Evolutionary conservation across 1,139 yeast species (phyloP), one percentile per base, ranked within the genome.

Genomic region (Saccharomyces hybrid): DNA sequence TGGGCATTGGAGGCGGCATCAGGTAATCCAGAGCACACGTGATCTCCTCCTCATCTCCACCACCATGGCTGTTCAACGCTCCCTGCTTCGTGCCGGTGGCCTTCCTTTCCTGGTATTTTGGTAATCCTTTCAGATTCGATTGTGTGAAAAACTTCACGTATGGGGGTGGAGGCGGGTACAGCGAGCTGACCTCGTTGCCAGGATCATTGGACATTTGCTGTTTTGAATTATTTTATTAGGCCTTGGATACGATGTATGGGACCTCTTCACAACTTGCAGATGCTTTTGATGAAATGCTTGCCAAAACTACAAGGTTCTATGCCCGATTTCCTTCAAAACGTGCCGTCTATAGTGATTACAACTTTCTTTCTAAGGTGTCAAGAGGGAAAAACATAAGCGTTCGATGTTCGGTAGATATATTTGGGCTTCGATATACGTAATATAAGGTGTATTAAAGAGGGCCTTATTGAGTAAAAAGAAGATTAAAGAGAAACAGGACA

Each of bases 161-260:
- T 25, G 85, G 83, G 8, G 96, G 97, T 3, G 96, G 96, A 1
- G 93, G 91, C 1, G 97, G 96, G 61, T 84, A 89, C 53, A 88
- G 77, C 11, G 95, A 82, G 28, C 93, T 69, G 19, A 72, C 67
- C 11, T 70, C 70, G 47, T 71, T 66, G n/a, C 49, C 25, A 9
- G 67, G 62, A 46, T 68, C 73, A 16, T 38, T 38, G 25, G 44
- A 38, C 44, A 38, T 38, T 38, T 38, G 13, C 0, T 3, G 23
- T 8, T 38, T 9, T 1, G 23, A 19, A 11, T 8, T 38, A 5
- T 38, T 38, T 38, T 14, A 38, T 1, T 29, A 7, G 25, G 19
- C 19, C 38, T 38, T 38, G 23, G 11, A 13, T 13, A 3, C 13
- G 23, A 3, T 9, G 13, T 9, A 11, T 38, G 25, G 6, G 6